These are phyloP conservation scores for Phytopythium oedochilum DNA, from an alignment of 352 stramenopile species.

Conservation along the genomic window DNA sequence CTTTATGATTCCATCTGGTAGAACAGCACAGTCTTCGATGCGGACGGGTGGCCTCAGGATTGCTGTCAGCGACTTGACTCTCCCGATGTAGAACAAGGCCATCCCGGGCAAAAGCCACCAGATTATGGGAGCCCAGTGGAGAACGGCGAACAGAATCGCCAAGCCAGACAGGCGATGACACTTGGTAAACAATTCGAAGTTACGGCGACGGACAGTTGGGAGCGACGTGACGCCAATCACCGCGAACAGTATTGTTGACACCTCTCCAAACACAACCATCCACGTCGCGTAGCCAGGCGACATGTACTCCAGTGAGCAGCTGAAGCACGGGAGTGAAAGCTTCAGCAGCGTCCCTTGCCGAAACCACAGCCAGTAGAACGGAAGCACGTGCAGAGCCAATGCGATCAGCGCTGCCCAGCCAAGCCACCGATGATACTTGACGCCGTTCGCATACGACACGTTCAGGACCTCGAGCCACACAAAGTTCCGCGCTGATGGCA, in stretches of 20 bases:
- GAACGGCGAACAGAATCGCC: conserved; percentile 9
- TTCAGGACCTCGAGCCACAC: conserved; percentile 62
- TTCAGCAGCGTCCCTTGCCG: conserved; percentile 23
- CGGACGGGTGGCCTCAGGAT: not conserved
- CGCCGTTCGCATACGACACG: conserved; percentile 53
- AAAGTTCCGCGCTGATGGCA: conserved; percentile 51
- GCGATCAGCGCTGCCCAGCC: conserved; percentile 32
- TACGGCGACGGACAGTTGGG: conserved; percentile 13
- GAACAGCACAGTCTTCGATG: conserved; percentile 6
- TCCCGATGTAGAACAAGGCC: conserved; percentile 11
- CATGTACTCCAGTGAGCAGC: conserved; percentile 37
- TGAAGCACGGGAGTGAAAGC: conserved; percentile 44
- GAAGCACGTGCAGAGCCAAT: conserved; percentile 26
- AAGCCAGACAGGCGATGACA: conserved; percentile 16
- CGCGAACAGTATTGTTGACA: conserved; percentile 19
- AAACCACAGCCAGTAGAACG: conserved; percentile 46
- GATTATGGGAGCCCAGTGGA: conserved; percentile 15
- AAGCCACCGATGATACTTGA: conserved; percentile 65
- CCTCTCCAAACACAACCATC: conserved; percentile 58
- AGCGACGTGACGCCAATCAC: conserved; percentile 15
- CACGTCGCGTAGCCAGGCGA: conserved; percentile 35
- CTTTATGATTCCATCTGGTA: conserved; percentile 7
- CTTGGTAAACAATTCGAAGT: conserved; percentile 15
- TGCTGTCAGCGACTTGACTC: conserved; percentile 7
- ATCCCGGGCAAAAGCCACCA: conserved; percentile 12